Evolutionary conservation across 1,284 basidiomycete species (phyloP).

Genomic region (Polyporus tsugae): DNA sequence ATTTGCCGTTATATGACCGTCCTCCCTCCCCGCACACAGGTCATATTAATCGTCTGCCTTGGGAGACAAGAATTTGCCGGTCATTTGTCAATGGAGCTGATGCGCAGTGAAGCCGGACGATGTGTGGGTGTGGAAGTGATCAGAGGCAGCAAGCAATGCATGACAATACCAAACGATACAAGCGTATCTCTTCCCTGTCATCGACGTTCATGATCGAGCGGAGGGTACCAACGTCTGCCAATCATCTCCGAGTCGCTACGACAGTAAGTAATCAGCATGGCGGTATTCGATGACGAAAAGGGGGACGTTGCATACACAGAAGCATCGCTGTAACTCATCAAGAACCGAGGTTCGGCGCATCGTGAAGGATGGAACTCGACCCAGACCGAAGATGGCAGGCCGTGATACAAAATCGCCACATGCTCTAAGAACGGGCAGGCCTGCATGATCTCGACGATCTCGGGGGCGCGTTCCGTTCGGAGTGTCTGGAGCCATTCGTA

Average conservation of each 20-base stretch:
- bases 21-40: no score
- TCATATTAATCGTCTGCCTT: no score
- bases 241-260: background rate
- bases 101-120: no score
- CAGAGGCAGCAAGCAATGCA: no score
- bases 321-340: background rate
- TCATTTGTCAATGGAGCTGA: no score
- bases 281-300: background rate
- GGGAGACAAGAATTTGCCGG: no score
- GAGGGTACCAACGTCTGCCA: no score
- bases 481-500: background rate
- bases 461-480: background rate
- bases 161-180: no score
- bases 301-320: background rate
- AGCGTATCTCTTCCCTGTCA: no score
- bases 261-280: background rate
- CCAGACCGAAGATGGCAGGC: background rate
- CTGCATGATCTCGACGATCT: conserved; percentile 4
- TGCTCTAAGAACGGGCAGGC: conserved; percentile 3
- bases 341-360: background rate
- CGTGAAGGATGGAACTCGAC: conserved; percentile 10
- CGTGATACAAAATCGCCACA: conserved; percentile 13
- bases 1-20: no score
- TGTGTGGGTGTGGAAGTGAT: no score
- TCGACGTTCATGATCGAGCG: no score